Evolutionary conservation across 83 land plant species (phyloP).

Genomic region (Picea abies): DNA sequence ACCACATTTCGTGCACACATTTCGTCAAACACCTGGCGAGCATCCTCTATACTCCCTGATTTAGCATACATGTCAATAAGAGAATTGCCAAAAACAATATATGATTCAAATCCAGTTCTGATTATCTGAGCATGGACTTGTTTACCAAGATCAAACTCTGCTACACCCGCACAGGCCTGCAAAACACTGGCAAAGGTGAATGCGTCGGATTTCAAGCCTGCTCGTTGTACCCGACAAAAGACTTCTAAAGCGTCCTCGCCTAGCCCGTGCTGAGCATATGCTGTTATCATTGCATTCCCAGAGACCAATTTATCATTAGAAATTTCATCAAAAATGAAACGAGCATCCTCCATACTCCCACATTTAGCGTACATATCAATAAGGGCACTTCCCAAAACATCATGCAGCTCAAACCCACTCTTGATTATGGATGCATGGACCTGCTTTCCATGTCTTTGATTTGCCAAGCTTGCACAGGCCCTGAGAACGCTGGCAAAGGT

Average conservation of each 20-base stretch:
- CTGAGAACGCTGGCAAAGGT: slow-evolving; percentile 22
- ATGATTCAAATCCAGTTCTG: slow-evolving; percentile 7
- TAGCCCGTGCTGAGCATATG: slow-evolving; percentile 16
- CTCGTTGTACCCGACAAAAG: slow-evolving; percentile 4
- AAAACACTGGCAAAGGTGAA: slow-evolving; percentile 16
- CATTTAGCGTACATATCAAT: background rate
- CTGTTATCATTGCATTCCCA: slow-evolving; percentile 22
- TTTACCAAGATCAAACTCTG: slow-evolving; percentile 10
- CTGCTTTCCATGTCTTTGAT: background rate
- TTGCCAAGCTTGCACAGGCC: slow-evolving; percentile 22
- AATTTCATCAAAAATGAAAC: background rate
- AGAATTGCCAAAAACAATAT: background rate
- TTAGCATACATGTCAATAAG: slow-evolving; percentile 26
- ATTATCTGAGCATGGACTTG: background rate
- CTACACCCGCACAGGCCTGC: slow-evolving; percentile 18
- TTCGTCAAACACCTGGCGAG: background rate
- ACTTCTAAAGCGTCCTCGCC: slow-evolving; percentile 10
- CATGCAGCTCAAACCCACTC: background rate
- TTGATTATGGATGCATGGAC: slow-evolving; percentile 3
- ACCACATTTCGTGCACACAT: slow-evolving; percentile 38
- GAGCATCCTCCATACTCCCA: background rate
- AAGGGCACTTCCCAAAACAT: background rate
- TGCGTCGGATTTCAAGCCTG: background rate
- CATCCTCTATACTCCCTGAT: slow-evolving; percentile 21
- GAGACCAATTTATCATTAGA: slow-evolving; percentile 6